Base-by-base conservation (phyloP, 106 monocot species). In the Hemerocallis citrina region DNA sequence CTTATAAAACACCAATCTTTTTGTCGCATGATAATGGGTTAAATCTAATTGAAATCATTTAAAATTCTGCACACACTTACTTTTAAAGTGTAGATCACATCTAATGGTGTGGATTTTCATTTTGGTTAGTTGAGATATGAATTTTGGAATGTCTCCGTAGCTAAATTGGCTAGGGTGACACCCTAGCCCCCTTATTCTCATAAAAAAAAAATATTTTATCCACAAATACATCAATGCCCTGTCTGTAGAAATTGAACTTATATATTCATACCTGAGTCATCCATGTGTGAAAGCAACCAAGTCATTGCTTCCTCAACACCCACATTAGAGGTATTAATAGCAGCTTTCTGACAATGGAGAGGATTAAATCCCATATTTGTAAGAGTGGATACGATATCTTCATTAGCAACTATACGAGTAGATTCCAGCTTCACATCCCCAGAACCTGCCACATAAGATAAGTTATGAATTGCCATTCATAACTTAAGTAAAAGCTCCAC, bases 251-350 rank as follows among this genome's bases (percentile, higher is more conserved):
- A n/a, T 32, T 31, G 20, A 32, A 29, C 29, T 31, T 54, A 30
- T 32, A 21, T 21, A 27, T 34, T 22, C 22, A 9, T 49, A 92
- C 95, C 95, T 76, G 86, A 67, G 75, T 96, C 90, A 67, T 96
- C 74, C 90, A 96, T 84, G 69, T 96, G 95, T 35, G 95, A 81
- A 23, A 96, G 84, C 48, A 96, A 67, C 95, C 95, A 96, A 68
- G 66, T 91, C 86, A 96, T 91, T 62, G 95, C 95, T 65, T 90
- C 90, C 67, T 96, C 95, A 32, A 87, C 87, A 7, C 95, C 95
- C 33, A 59, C 52, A 75, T 96, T 96, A 30, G 84, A 76, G 36
- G 90, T 96, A 25, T 76, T 87, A 68, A 96, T 90, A 41, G 91
- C 95, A 68, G 95, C 95, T 66, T 96, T 96, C 64, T 96, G 90